Percentiles rank a stretch among this genome's conserved stretches.
Conservation (phyloP, 768 basidiomycete genomes). For the Astraeus odoratus region DNA sequence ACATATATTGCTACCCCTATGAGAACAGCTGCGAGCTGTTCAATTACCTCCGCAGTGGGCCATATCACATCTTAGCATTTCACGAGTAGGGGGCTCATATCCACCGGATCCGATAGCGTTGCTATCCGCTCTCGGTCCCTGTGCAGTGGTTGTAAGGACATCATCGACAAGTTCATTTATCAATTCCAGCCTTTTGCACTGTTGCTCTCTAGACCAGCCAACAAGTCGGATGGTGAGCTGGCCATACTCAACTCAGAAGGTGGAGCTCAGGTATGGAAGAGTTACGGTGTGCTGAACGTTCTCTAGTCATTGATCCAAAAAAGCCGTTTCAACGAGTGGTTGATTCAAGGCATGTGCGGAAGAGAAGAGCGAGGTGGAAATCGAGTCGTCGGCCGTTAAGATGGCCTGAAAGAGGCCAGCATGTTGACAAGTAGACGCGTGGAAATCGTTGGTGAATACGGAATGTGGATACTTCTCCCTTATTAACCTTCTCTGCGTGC, state of each 20-base stretch:
- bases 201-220: constrained; percentile 82
- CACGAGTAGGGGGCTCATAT: no score
- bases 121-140: constrained; percentile 91
- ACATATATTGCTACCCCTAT: constrained; percentile 97
- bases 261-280: constrained; percentile 86
- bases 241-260: constrained; percentile 71
- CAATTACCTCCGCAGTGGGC: constrained; percentile 83
- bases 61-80: not conserved
- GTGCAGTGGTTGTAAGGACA: constrained; percentile 99
- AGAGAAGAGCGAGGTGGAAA: constrained; percentile 77
- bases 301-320: constrained; percentile 98
- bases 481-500: constrained; percentile 93
- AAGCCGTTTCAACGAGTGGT: constrained; percentile 89
- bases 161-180: constrained; percentile 96
- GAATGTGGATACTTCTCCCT: constrained; percentile 91
- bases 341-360: constrained; percentile 73
- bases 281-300: constrained; percentile 96
- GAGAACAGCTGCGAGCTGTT: constrained; percentile 98
- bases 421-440: constrained; percentile 32
- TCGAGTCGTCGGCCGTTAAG: constrained; percentile 49
- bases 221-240: constrained; percentile 87
- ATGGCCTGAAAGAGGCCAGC: not conserved
- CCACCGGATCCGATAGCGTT: constrained; percentile 72
- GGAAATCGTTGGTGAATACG: constrained; percentile 87
- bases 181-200: constrained; percentile 96